Conservation (phyloP, 1,284 basidiomycete species). For the Ceratobasidium sp. region DNA sequence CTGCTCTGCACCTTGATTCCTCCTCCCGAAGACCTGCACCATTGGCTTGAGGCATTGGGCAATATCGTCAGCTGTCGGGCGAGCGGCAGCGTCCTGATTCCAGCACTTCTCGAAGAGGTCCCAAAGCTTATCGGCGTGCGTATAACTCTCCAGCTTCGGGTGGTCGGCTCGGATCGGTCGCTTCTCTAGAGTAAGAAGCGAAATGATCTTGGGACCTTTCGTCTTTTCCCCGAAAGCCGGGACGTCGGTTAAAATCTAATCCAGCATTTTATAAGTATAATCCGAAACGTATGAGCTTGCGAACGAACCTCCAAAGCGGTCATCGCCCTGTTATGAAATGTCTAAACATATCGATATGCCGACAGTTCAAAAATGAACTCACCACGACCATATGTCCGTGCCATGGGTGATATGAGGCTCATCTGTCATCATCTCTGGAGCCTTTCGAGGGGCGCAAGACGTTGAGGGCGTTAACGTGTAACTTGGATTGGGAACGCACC, state of each 20-base stretch:
- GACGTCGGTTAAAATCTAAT: conserved; percentile 36
- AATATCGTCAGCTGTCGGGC: conserved; percentile 16
- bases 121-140: conserved; percentile 11
- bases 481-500: neutral
- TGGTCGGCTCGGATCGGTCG: conserved; percentile 14
- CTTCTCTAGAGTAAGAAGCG: neutral
- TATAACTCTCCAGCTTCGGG: conserved; percentile 21
- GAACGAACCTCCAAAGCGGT: conserved; percentile 21
- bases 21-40: neutral
- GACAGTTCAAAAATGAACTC: neutral
- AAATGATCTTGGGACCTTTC: conserved; percentile 23
- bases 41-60: conserved; percentile 5
- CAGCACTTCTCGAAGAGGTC: conserved; percentile 29
- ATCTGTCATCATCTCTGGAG: conserved; percentile 35
- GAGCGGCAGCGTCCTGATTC: neutral
- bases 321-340: conserved; percentile 26
- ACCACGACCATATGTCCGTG: conserved; percentile 40
- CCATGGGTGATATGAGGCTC: conserved; percentile 17
- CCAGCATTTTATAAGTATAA: neutral
- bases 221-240: conserved; percentile 27
- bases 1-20: neutral
- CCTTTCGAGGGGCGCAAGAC: neutral
- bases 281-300: neutral
- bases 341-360: too few relatives aligned
- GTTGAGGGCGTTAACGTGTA: too few relatives aligned